phyloP scores from a whole-genome alignment of 345 rosid genomes.

The Reutealis trisperma region DNA sequence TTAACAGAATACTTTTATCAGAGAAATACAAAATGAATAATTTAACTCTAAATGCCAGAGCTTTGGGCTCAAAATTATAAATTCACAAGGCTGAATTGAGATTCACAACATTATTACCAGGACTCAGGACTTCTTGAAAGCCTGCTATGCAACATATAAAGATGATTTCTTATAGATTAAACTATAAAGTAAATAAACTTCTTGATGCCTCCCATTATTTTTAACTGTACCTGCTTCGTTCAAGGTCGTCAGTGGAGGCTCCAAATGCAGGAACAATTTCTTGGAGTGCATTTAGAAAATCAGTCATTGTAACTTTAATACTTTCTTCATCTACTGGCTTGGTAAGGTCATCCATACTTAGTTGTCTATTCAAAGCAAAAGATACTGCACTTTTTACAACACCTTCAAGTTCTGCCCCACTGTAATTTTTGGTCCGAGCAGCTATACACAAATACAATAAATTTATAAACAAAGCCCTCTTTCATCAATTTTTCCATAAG shows the following conservation, averaged over 20 bases:
- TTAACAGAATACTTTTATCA: not conserved
- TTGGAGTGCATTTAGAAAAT: constrained; percentile 73
- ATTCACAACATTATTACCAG: constrained; percentile 4
- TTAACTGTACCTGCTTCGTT: constrained; percentile 75
- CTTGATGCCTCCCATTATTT: not conserved
- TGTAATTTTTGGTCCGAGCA: constrained; percentile 93
- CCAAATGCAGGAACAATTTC: constrained; percentile 95
- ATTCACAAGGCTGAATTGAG: not conserved
- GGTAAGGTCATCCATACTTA: constrained; percentile 93
- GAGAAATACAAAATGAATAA: not conserved
- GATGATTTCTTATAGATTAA: constrained; percentile 2
- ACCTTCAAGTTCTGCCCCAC: constrained; percentile 99
- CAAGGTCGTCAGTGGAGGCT: constrained; percentile 96
- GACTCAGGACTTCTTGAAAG: not conserved
- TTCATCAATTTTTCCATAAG: not conserved
- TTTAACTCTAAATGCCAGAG: not conserved
- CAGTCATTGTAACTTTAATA: constrained; percentile 92
- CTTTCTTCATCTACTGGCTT: constrained; percentile 97
- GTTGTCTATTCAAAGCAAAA: constrained; percentile 90
- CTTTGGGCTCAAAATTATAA: not conserved
- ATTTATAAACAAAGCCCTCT: not conserved
- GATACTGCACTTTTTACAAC: constrained; percentile 99
- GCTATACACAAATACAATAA: constrained; percentile 49
- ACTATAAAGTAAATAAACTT: not conserved
- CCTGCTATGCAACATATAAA: not conserved